A percentile compares a stretch with the other conserved stretches of the same genome.
Conservation (phyloP, 495 filamentous ascomycete species). For the Choiromyces venosus region DNA sequence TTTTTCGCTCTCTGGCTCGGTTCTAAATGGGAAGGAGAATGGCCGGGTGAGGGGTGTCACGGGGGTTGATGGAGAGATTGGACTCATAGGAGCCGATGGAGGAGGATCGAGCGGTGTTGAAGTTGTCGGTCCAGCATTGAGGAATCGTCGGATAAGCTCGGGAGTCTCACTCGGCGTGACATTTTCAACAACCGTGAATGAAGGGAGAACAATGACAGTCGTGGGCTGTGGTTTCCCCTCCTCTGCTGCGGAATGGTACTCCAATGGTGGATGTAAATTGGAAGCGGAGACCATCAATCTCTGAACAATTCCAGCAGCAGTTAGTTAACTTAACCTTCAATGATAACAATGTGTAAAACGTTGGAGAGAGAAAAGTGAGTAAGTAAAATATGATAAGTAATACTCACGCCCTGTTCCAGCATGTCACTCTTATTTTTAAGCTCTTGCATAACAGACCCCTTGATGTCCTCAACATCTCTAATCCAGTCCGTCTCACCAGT, state of each 20-base stretch:
- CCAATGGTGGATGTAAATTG: conserved; percentile 74
- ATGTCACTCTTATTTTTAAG: conserved; percentile 59
- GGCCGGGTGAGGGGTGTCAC: not conserved
- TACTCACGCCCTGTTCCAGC: conserved; percentile 68
- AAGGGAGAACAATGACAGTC: conserved; percentile 76
- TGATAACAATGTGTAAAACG: not conserved
- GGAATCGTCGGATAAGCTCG: conserved; percentile 62
- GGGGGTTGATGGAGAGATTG: conserved; percentile 5
- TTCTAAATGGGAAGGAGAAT: not conserved
- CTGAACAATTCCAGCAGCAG: conserved; percentile 46
- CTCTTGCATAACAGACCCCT: conserved; percentile 92
- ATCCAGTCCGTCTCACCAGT: conserved; percentile 96
- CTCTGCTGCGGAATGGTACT: conserved; percentile 51
- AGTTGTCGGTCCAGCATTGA: conserved; percentile 70
- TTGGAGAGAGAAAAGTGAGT: conserved; percentile 8
- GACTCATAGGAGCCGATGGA: conserved; percentile 41
- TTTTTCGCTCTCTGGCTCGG: not conserved
- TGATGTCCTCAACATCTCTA: conserved; percentile 79
- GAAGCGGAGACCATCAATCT: conserved; percentile 87
- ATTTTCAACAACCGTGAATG: conserved; percentile 79
- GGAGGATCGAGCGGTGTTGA: conserved; percentile 58
- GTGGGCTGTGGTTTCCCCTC: conserved; percentile 61
- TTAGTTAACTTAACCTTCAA: conserved; percentile 8
- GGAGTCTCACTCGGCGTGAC: conserved; percentile 72
- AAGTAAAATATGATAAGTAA: conserved; percentile 19